phyloP scores from a whole-genome alignment of 2,329 filamentous ascomycete species.

The Dothideomycetes sp. region DNA sequence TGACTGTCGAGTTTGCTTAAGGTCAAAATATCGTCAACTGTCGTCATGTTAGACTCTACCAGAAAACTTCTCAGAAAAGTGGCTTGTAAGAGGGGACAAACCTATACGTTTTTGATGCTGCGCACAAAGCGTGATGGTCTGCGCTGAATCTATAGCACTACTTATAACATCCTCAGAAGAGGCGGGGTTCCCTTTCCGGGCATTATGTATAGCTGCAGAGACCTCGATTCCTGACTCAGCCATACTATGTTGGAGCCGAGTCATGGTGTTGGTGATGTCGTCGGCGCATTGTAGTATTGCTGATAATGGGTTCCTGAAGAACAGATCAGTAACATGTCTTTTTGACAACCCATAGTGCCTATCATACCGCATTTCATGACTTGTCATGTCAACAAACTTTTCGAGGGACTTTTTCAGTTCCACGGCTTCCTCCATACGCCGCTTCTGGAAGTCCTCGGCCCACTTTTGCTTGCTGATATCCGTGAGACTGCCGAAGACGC shows the following conservation, averaged over 20 bases:
- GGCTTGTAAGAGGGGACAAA: neutral
- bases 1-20: slow-evolving; percentile 68
- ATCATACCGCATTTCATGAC: slow-evolving; percentile 53
- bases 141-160: slow-evolving; percentile 59
- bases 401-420: slow-evolving; percentile 73
- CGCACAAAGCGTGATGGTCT: slow-evolving; percentile 67
- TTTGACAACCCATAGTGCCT: no score
- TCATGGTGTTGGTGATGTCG: slow-evolving; percentile 50
- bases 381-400: slow-evolving; percentile 71
- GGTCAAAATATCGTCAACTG: slow-evolving; percentile 61
- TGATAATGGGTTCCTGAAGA: slow-evolving; percentile 59
- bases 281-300: slow-evolving; percentile 68
- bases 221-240: slow-evolving; percentile 11
- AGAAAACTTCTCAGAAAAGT: neutral
- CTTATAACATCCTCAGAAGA: slow-evolving; percentile 36
- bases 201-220: slow-evolving; percentile 1
- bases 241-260: slow-evolving; percentile 34
- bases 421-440: slow-evolving; percentile 68
- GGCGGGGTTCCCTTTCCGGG: slow-evolving; percentile 20
- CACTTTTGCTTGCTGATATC: slow-evolving; percentile 81
- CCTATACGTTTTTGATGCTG: slow-evolving; percentile 68
- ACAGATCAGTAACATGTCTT: no score
- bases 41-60: neutral
- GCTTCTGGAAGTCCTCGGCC: slow-evolving; percentile 69
- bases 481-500: slow-evolving; percentile 70